A percentile compares a stretch with the other conserved stretches of the same genome.
These are phyloP conservation scores for Exophiala sideris DNA, from an alignment of 2,329 filamentous ascomycete species.

Conservation along the genomic window DNA sequence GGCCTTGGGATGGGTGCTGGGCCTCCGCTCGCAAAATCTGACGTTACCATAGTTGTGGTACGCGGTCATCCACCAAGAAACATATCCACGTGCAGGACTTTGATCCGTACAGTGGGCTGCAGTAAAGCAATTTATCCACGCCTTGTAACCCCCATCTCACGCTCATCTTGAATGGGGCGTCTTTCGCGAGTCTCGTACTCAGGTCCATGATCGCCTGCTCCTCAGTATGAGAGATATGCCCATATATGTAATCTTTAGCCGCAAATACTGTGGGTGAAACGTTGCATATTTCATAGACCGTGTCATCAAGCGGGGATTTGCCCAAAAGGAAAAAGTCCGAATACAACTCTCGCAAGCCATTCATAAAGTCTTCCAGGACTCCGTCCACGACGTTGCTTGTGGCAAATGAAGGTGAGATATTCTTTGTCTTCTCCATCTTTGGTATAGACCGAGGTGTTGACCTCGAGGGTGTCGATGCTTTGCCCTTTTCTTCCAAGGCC, in stretches of 20 bases:
- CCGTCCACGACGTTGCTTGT: conserved; percentile 23
- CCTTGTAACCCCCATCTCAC: conserved; percentile 31
- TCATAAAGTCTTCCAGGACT: conserved; percentile 28
- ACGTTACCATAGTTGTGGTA: conserved; percentile 26
- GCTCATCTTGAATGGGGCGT: conserved; percentile 24
- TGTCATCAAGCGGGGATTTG: conserved; percentile 26
- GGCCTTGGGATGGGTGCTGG: not conserved
- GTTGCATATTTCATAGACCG: conserved; percentile 32
- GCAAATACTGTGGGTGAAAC: conserved; percentile 29
- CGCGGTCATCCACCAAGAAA: conserved; percentile 27
- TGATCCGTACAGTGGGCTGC: conserved; percentile 29
- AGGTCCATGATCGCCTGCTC: conserved; percentile 21
- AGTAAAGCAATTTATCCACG: conserved; percentile 30
- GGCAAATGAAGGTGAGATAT: conserved; percentile 9
- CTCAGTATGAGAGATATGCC: conserved; percentile 30
- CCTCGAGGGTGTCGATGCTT: conserved; percentile 7
- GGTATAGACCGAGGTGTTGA: conserved; percentile 11
- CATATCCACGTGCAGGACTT: conserved; percentile 30
- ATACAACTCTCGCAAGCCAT: conserved; percentile 28
- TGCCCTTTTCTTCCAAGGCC: conserved; percentile 23
- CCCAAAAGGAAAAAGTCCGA: conserved; percentile 32
- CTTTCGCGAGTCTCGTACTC: conserved; percentile 21
- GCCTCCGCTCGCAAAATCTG: not conserved
- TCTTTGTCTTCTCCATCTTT: conserved; percentile 5
- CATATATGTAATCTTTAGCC: conserved; percentile 29